A percentile compares a stretch with the other conserved stretches of the same genome.
Evolutionary conservation across 208 protist species (phyloP).

Genomic region (Balamuthia mandrillaris): DNA sequence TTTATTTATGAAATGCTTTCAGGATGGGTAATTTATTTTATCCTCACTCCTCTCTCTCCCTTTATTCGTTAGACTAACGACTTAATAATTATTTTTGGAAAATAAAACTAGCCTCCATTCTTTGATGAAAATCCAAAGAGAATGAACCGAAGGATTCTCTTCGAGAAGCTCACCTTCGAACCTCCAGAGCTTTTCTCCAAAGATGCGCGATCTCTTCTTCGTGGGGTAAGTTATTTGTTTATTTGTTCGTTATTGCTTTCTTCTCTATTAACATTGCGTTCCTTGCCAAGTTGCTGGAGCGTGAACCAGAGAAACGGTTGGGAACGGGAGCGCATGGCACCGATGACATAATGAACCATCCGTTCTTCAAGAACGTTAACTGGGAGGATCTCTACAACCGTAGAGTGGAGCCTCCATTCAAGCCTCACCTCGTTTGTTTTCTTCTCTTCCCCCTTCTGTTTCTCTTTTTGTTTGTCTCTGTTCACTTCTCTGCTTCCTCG

Average conservation of each 20-base stretch:
- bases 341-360: slow-evolving; percentile 63
- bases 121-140: not conserved
- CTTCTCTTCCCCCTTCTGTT: not conserved
- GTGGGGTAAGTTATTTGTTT: not conserved
- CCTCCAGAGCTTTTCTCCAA: slow-evolving; percentile 6
- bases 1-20: slow-evolving; percentile 64
- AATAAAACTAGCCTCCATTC: not conserved
- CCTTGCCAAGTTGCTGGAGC: not conserved
- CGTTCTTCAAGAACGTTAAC: slow-evolving; percentile 62
- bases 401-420: slow-evolving; percentile 61
- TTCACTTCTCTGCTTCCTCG: not conserved
- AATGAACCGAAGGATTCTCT: slow-evolving; percentile 22
- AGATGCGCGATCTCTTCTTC: slow-evolving; percentile 55
- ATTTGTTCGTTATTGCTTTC: not conserved
- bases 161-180: slow-evolving; percentile 15
- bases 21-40: slow-evolving; percentile 20
- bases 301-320: slow-evolving; percentile 46
- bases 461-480: not conserved
- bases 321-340: slow-evolving; percentile 33
- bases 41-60: not conserved
- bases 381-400: slow-evolving; percentile 59
- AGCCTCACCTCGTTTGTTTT: slow-evolving; percentile 35
- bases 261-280: not conserved
- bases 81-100: not conserved
- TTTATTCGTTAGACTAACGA: not conserved